A percentile compares a stretch with the other conserved stretches of the same genome.
phyloP scores from a whole-genome alignment of 768 basidiomycete genomes.

The Cantharellus anzutake region DNA sequence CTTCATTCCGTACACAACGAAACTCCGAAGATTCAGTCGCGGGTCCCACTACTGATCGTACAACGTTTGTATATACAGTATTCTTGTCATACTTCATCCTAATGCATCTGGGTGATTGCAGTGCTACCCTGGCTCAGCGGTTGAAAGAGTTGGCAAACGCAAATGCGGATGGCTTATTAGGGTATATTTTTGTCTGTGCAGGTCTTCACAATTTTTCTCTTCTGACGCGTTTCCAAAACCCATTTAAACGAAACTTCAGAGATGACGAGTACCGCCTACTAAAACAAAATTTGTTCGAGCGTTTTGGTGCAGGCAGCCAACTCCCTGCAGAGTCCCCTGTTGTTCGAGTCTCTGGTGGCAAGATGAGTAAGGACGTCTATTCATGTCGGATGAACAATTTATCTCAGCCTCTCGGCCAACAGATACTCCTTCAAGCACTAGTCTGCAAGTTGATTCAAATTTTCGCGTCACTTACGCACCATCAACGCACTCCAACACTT shows the following conservation, averaged over 20 bases:
- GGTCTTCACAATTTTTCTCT: background rate
- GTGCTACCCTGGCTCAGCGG: constrained; percentile 59
- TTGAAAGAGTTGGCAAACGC: constrained; percentile 65
- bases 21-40: background rate
- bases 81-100: no score
- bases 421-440: no score
- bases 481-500: background rate
- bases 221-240: background rate
- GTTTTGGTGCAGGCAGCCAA: constrained; percentile 24
- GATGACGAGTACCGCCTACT: constrained; percentile 75
- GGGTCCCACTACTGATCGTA: background rate
- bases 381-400: no score
- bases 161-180: constrained; percentile 61
- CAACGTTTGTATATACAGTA: background rate
- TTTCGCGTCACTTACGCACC: background rate
- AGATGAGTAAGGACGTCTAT: background rate
- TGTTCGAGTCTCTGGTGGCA: background rate
- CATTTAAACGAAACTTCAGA: constrained; percentile 20
- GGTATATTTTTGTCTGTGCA: constrained; percentile 21
- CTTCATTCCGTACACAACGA: background rate
- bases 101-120: constrained; percentile 13
- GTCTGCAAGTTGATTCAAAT: background rate
- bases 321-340: constrained; percentile 4
- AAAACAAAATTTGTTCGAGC: constrained; percentile 68
- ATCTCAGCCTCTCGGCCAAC: no score